phyloP scores from a whole-genome alignment of 108 stramenopile species.

The Cyclotella baltica region DNA sequence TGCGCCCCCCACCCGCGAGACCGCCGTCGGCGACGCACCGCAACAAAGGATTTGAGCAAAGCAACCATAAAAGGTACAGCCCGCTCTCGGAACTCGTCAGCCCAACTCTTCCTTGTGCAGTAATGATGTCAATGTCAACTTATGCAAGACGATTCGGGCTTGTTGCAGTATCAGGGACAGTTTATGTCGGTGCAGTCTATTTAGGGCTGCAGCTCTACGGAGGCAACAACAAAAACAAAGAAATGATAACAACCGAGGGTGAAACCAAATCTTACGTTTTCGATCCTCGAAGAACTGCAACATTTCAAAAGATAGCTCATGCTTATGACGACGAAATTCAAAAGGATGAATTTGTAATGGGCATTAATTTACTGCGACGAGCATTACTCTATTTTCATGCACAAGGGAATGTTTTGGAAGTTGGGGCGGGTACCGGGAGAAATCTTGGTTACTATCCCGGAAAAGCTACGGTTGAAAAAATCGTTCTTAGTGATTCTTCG shows the following conservation, averaged over 20 bases:
- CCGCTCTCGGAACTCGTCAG: background rate
- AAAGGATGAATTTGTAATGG: slow-evolving; percentile 81
- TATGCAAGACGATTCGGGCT: slow-evolving; percentile 37
- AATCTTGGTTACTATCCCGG: slow-evolving; percentile 79
- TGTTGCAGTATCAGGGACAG: slow-evolving; percentile 36
- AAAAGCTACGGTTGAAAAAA: slow-evolving; percentile 54
- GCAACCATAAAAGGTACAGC: too few relatives aligned
- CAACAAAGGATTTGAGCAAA: too few relatives aligned
- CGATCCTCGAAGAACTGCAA: slow-evolving; percentile 66
- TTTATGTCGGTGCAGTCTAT: slow-evolving; percentile 46
- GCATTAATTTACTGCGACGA: slow-evolving; percentile 76
- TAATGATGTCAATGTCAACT: slow-evolving; percentile 40
- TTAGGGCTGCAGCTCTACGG: slow-evolving; percentile 41
- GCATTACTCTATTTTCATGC: slow-evolving; percentile 81
- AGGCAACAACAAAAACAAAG: slow-evolving; percentile 11
- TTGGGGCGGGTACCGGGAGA: slow-evolving; percentile 89
- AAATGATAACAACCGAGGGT: slow-evolving; percentile 2
- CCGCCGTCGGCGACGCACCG: too few relatives aligned
- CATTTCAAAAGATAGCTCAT: slow-evolving; percentile 75
- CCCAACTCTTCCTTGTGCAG: background rate
- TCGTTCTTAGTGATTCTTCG: slow-evolving; percentile 82
- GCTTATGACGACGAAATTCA: slow-evolving; percentile 77
- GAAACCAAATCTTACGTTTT: slow-evolving; percentile 40
- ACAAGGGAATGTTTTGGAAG: slow-evolving; percentile 84
- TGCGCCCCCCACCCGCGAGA: too few relatives aligned